Base-by-base conservation (phyloP, 148 eudicot genomes). In the Cornus suecica region DNA sequence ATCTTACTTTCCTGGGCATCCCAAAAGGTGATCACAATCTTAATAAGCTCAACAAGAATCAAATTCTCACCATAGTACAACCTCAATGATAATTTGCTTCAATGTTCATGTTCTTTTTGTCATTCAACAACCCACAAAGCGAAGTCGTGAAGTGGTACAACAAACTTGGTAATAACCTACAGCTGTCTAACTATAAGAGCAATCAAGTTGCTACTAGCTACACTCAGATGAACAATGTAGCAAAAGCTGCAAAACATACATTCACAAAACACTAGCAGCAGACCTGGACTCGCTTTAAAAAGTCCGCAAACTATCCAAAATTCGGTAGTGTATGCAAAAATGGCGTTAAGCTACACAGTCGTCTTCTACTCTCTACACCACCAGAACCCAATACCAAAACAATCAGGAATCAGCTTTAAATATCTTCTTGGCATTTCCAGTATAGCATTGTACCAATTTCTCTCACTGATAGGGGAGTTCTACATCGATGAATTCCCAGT, bases 401-500 rank as follows among this genome's bases (percentile, higher is more conserved):
- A 3, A 37, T 37, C 42, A 37, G 9, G 42, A 6, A 37, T 37
- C 42, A 8, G 8, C 42, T 58, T 58, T 18, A n/a, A 2, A 48
- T 4, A 45, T 11, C 14, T 48, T 48, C 54, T 48, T 18, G 4
- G 54, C 54, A 48, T 48, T 48, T 48, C 54, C 15, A 9, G 15
- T 45, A 32, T 8, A 9, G 52, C 52, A 45, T 9, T 45, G 15
- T 45, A 11, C 2, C 61, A 14, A 56, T 14, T 65, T 30, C 15
- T 30, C 52, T 37, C 29, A 26, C 79, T 77, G 81, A 68, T 81
- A 81, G 45, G 88, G 88, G 30, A 87, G 75, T 62, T 77, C 81
- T 2, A 82, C 86, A 74, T 85, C 86, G 29, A 86, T 75, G 66
- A 83, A 79, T 24, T 89, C 92, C 92, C 92, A 89, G 48, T 89